A percentile compares a stretch with the other conserved stretches of the same genome.
Conservation (phyloP, 441 rosid species). For the Populus hybrid region DNA sequence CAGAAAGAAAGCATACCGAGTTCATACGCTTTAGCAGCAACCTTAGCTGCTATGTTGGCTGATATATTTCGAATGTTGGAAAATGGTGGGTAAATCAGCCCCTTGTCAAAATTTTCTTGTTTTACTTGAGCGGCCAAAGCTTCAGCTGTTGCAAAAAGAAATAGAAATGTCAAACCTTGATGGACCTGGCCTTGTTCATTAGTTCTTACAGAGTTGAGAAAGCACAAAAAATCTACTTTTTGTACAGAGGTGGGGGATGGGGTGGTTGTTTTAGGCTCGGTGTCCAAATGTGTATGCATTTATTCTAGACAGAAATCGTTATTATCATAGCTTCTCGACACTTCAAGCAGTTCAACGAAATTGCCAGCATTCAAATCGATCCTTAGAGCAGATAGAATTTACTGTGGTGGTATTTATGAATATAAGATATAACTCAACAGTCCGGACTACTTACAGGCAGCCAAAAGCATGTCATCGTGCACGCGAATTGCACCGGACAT, state of each 20-base stretch:
- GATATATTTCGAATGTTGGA: constrained; percentile 84
- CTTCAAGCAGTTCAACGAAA: not conserved
- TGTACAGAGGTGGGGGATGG: not conserved
- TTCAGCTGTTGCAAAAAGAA: constrained; percentile 58
- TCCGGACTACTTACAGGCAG: constrained; percentile 66
- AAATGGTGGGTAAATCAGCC: constrained; percentile 90
- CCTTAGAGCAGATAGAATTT: not conserved
- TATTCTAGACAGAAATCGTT: too few species aligned
- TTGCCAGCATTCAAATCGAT: not conserved
- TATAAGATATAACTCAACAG: not conserved
- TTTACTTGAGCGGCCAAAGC: constrained; percentile 81
- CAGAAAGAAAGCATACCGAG: constrained; percentile 52
- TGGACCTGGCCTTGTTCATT: not conserved
- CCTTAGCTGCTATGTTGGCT: constrained; percentile 82
- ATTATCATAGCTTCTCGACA: not conserved
- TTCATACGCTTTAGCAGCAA: constrained; percentile 88
- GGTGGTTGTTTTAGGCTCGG: not conserved
- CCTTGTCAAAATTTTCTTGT: constrained; percentile 57
- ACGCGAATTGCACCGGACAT: constrained; percentile 91
- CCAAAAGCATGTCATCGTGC: constrained; percentile 90
- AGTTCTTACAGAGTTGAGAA: not conserved
- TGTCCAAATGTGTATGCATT: too few species aligned
- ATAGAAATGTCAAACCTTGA: not conserved
- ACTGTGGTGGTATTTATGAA: not conserved
- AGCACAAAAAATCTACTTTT: too few species aligned